These are phyloP conservation scores for Plasmodium adleri DNA, from an alignment of 169 alveolate genomes.

Conservation along the genomic window DNA sequence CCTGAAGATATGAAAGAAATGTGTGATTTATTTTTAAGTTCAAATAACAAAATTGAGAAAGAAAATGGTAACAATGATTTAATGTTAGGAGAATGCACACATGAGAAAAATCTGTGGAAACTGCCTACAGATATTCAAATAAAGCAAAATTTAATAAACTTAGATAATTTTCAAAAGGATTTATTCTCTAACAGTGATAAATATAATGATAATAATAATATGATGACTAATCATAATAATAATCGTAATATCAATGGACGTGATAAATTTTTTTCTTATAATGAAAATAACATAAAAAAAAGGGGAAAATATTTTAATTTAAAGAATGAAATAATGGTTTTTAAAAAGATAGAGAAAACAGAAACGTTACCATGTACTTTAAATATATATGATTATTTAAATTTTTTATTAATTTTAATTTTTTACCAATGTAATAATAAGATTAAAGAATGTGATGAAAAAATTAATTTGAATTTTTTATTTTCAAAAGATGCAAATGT, in stretches of 20 bases:
- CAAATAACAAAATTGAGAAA: neutral
- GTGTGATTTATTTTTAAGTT: conserved; percentile 15
- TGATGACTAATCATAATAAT: neutral
- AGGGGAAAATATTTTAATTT: neutral
- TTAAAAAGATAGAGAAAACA: conserved; percentile 26
- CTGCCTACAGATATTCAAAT: conserved; percentile 21
- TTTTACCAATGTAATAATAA: neutral
- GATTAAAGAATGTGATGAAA: neutral
- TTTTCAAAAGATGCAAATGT: conserved; percentile 28
- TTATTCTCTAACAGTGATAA: neutral
- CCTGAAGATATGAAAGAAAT: conserved; percentile 8
- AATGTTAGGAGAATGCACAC: neutral
- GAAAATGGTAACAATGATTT: neutral
- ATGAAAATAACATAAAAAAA: neutral
- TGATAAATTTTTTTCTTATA: neutral
- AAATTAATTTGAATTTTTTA: conserved; percentile 5
- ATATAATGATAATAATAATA: neutral
- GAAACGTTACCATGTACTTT: conserved; percentile 10
- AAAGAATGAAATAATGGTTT: neutral
- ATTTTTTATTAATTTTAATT: conserved; percentile 31
- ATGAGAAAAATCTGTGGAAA: neutral
- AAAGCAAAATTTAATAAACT: conserved; percentile 15
- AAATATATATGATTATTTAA: conserved; percentile 18
- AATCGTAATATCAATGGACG: too few species aligned
- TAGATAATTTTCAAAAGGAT: neutral